phyloP scores from a whole-genome alignment of 2,329 filamentous ascomycete genomes.

The Pseudopithomyces chartarum region DNA sequence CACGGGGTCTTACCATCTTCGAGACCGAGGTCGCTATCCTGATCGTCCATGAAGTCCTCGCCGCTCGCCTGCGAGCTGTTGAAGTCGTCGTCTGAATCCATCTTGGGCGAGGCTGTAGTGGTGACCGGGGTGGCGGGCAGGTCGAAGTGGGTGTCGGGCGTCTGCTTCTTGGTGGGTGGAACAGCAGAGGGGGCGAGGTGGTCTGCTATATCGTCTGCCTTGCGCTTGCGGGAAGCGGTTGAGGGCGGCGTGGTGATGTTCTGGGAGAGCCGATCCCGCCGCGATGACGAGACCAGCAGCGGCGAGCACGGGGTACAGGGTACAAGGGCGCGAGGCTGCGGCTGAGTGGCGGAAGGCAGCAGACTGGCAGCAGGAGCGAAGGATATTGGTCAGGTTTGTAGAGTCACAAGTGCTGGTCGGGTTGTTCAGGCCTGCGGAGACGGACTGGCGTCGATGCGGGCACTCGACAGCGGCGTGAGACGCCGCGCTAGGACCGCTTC shows the following conservation, averaged over 20 bases:
- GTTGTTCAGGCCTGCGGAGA: conserved; percentile 9
- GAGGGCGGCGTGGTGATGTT: conserved; percentile 45
- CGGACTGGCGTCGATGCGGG: conserved; percentile 14
- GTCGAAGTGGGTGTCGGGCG: conserved; percentile 20
- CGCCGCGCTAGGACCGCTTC: conserved; percentile 7
- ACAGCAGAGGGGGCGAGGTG: conserved; percentile 30
- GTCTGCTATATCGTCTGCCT: conserved; percentile 44
- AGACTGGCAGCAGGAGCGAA: conserved; percentile 4
- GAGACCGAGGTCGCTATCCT: conserved; percentile 71
- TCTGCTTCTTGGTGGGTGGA: conserved; percentile 39
- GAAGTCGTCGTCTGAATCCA: conserved; percentile 97
- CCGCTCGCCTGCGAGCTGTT: conserved; percentile 83
- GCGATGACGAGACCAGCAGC: conserved; percentile 47
- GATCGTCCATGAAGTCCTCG: conserved; percentile 73
- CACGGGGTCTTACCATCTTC: conserved; percentile 46
- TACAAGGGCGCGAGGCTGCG: conserved; percentile 8
- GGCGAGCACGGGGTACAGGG: conserved; percentile 14
- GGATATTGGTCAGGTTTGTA: conserved; percentile 32
- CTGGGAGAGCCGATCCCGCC: conserved; percentile 40
- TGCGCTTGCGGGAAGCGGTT: conserved; percentile 40
- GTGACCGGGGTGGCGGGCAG: conserved; percentile 42
- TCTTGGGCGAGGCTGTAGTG: conserved; percentile 56
- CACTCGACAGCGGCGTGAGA: background rate
- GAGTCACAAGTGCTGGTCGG: conserved; percentile 29
- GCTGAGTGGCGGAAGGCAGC: conserved; percentile 17